Evolutionary conservation across 441 rosid species (phyloP).

Genomic region (Euphorbia celastroides): DNA sequence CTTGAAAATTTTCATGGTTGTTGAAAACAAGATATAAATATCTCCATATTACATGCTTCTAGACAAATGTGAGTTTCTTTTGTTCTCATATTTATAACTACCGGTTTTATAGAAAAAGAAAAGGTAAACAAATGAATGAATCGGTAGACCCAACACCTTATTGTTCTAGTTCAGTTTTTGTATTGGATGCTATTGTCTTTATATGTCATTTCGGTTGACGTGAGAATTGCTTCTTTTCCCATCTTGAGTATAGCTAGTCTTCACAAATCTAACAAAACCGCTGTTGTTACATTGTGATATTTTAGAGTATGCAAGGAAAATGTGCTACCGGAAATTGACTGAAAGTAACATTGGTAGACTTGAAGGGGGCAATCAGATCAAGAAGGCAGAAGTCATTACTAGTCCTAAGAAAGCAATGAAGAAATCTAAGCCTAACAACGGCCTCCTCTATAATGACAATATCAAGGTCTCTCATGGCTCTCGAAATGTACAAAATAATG

Average conservation of each 20-base stretch:
- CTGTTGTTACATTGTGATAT: slow-evolving; percentile 7
- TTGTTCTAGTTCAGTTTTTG: not conserved
- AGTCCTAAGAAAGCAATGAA: slow-evolving; percentile 24
- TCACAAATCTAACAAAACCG: not conserved
- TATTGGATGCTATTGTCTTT: not conserved
- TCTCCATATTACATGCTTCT: not conserved
- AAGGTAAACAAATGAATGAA: not conserved
- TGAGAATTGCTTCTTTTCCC: not conserved
- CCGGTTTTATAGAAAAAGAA: not conserved
- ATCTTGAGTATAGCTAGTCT: not conserved
- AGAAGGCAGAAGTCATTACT: slow-evolving; percentile 32
- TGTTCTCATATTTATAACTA: not conserved
- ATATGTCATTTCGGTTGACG: not conserved
- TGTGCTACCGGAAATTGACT: slow-evolving; percentile 43
- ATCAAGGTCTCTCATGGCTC: slow-evolving; percentile 35
- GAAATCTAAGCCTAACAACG: slow-evolving; percentile 34
- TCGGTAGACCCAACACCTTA: not conserved
- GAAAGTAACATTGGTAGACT: slow-evolving; percentile 34
- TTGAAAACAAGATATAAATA: not conserved
- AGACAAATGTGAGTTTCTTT: not conserved
- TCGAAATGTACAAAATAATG: slow-evolving; percentile 21
- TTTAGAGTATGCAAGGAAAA: slow-evolving; percentile 58
- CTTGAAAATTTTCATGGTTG: not conserved
- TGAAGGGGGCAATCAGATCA: slow-evolving; percentile 37
- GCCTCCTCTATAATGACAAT: slow-evolving; percentile 29